Evolutionary conservation across 1,139 yeast species (phyloP).

Genomic region (Taphrina deformans): DNA sequence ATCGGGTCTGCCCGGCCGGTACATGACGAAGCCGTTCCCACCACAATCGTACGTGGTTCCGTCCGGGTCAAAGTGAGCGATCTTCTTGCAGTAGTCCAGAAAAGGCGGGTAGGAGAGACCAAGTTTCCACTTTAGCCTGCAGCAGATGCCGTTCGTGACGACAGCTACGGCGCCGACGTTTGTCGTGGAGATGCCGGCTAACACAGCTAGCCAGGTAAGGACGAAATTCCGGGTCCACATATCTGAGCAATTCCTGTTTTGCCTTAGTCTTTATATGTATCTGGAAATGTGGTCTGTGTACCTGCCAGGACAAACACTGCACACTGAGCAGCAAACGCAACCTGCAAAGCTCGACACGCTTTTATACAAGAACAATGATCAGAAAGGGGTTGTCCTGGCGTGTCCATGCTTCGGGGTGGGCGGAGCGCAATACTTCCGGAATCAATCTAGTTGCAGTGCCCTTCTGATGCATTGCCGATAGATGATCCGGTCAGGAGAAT

Average conservation of each 20-base stretch:
- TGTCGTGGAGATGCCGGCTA: neutral
- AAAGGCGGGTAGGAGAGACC: neutral
- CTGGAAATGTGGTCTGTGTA: no score
- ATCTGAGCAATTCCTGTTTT: neutral
- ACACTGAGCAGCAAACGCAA: no score
- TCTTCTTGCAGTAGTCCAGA: neutral
- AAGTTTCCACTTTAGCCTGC: neutral
- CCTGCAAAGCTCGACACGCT: no score
- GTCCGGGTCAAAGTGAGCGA: neutral
- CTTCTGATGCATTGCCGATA: no score
- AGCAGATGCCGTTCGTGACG: neutral
- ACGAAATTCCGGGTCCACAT: neutral
- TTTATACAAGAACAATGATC: no score
- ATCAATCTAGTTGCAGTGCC: no score
- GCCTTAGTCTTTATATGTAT: no score
- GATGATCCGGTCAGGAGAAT: no score
- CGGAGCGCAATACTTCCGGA: no score
- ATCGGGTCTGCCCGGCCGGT: neutral
- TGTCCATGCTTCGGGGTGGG: no score
- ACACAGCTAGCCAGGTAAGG: neutral
- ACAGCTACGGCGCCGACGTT: neutral
- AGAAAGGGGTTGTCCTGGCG: no score
- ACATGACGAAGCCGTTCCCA: neutral
- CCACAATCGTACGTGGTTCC: neutral
- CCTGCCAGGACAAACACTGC: no score